Conservation (phyloP, 1,284 basidiomycete species). For the Filobasidium uniguttulatum region DNA sequence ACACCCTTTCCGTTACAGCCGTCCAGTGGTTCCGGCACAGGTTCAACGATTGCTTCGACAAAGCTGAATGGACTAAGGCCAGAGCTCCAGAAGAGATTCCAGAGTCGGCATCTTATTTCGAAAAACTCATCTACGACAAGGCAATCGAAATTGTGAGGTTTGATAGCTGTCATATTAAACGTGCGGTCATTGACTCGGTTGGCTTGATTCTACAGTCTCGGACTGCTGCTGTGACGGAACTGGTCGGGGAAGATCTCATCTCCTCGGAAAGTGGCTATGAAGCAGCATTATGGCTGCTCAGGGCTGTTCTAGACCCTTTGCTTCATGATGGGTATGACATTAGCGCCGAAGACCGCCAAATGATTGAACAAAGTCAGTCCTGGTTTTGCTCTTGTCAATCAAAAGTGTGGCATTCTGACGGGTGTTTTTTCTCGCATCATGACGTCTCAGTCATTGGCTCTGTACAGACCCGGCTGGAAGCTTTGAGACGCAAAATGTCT, state of each 20-base stretch:
- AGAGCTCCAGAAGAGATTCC: conserved; percentile 40
- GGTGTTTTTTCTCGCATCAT: background rate
- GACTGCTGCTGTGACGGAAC: conserved; percentile 78
- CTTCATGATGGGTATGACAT: conserved; percentile 70
- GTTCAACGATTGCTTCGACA: conserved; percentile 47
- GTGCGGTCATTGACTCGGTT: background rate
- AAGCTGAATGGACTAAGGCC: conserved; percentile 43
- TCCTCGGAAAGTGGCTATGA: conserved; percentile 89
- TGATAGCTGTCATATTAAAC: background rate
- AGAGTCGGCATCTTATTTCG: conserved; percentile 38
- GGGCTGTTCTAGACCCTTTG: conserved; percentile 77
- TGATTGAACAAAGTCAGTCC: conserved; percentile 62
- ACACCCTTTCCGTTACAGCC: conserved; percentile 24
- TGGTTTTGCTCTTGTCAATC: background rate
- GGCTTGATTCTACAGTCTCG: conserved; percentile 50
- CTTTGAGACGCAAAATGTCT: conserved; percentile 15
- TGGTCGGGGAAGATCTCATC: conserved; percentile 58
- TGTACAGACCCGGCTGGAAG: conserved; percentile 18
- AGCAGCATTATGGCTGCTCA: conserved; percentile 81
- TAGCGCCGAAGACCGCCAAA: conserved; percentile 66
- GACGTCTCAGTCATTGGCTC: conserved; percentile 18
- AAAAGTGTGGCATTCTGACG: background rate
- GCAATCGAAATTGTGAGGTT: conserved; percentile 40
- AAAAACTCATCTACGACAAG: conserved; percentile 44
- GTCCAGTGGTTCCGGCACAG: conserved; percentile 45